phyloP scores from a whole-genome alignment of 1,284 basidiomycete species.

The Kwoniella shivajii region DNA sequence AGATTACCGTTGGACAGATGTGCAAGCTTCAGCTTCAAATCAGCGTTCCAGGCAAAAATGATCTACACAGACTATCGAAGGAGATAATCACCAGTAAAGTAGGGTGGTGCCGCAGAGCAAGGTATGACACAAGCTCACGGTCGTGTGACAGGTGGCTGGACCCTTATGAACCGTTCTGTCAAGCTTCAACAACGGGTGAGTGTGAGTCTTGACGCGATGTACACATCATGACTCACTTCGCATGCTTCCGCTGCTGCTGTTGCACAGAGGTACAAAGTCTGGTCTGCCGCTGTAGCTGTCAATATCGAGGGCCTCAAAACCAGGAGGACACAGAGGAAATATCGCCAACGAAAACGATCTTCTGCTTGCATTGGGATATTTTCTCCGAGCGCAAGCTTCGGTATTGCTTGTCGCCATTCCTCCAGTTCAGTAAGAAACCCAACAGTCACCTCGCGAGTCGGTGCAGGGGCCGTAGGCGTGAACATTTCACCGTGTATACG shows the following conservation, averaged over 20 bases:
- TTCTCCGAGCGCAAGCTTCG: background rate
- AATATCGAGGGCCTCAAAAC: constrained; percentile 18
- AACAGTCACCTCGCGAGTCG: constrained; percentile 9
- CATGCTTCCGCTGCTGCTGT: constrained; percentile 25
- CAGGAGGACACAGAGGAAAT: constrained; percentile 22
- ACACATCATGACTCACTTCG: constrained; percentile 16
- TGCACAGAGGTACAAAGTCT: constrained; percentile 20
- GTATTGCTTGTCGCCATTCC: constrained; percentile 20
- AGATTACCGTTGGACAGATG: constrained; percentile 17
- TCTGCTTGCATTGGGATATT: constrained; percentile 17
- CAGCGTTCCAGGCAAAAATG: no score
- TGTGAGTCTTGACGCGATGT: background rate
- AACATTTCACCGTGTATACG: constrained; percentile 16
- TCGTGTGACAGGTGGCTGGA: constrained; percentile 13
- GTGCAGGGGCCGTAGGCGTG: constrained; percentile 1
- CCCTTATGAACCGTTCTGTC: constrained; percentile 22
- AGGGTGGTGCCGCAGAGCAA: constrained; percentile 25
- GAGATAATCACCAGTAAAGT: constrained; percentile 19
- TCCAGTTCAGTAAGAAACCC: constrained; percentile 22
- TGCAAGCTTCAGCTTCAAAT: constrained; percentile 11
- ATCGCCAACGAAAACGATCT: constrained; percentile 15
- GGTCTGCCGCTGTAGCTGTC: constrained; percentile 15
- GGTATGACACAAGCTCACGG: constrained; percentile 17
- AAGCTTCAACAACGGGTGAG: constrained; percentile 7
- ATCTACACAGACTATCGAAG: background rate